Base-by-base conservation (phyloP, 371 early-diverging fungal genomes). In the Rhizopus sp. region DNA sequence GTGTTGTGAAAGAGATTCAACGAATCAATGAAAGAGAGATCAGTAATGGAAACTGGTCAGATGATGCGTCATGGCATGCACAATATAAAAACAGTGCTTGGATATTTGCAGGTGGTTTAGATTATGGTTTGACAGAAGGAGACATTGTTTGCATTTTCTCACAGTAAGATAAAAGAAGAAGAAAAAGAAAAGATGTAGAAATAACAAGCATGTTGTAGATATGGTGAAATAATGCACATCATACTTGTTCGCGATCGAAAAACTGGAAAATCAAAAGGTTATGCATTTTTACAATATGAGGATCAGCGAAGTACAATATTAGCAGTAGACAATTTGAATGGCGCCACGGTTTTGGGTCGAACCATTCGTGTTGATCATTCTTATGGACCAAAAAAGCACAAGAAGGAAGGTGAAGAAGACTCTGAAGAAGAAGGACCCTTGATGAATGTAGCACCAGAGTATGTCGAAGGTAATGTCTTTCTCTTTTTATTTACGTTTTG, bases 291-390 rank as follows among this genome's bases (percentile, higher is more conserved):
- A n/a, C 90, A 89, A 59, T 97, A 94, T 69, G 91, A 92, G 63
- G 95, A 97, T 81, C 96, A 96, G 64, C 78, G 93, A 55, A 88
- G 89, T 53, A 95, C 96, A 0, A 74, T 93, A 3, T 78, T 97
- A 33, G 95, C 96, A 3, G 98, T 97, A 2, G 98, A 97, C 69
- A 97, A 97, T 73, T 77, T 97, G 53, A 93, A 93, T 62, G 96
- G 96, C 5, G 79, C 82, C 34, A 79, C 86, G 68, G 69, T 73
- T 2, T 45, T 72, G 10, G 64, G 53, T 8, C 57, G 73, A 46
- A 70, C 68, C 8, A 10, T 74, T 39, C 68, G 70, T 42, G 70
- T 78, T 3, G 78, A 77, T 63, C 72, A 80, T 53, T 69, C 77
- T 9, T 63, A 53, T 64, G 88, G 87, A 44, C 95, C 59, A 45